Conservation (phyloP, 495 filamentous ascomycete species). For the Neurospora terricola region DNA sequence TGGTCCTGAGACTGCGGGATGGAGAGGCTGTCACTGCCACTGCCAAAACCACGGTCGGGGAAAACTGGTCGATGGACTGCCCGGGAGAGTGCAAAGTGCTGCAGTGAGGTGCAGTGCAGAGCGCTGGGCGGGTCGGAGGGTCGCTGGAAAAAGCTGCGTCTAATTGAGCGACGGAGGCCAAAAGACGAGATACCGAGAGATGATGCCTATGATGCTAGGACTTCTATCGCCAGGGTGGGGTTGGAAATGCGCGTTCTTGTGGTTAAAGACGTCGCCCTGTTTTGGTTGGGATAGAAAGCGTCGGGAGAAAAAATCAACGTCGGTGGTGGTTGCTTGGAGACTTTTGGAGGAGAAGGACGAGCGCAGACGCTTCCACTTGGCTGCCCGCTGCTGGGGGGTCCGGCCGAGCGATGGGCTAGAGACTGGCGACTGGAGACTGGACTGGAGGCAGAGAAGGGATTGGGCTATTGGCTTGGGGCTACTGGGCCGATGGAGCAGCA, state of each 20-base stretch:
- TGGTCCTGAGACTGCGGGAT: constrained; percentile 5
- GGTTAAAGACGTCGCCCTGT: constrained; percentile 15
- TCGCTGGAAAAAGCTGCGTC: constrained; percentile 14
- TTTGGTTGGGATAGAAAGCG: constrained; percentile 13
- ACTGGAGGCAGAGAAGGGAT: background rate
- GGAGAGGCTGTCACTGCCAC: constrained; percentile 7
- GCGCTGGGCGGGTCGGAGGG: constrained; percentile 10
- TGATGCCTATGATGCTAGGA: constrained; percentile 15
- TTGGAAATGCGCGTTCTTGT: constrained; percentile 13
- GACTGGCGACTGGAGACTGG: background rate
- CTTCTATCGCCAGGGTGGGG: constrained; percentile 17
- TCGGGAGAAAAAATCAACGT: constrained; percentile 18
- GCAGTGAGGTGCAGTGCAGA: constrained; percentile 8
- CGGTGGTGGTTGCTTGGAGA: constrained; percentile 18
- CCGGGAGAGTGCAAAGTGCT: constrained; percentile 1
- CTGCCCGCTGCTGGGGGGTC: background rate
- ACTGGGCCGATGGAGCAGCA: background rate
- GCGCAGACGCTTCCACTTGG: background rate
- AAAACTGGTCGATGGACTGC: constrained; percentile 10
- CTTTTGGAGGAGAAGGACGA: constrained; percentile 19
- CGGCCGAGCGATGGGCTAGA: background rate
- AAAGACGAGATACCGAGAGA: constrained; percentile 7
- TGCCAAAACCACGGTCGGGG: constrained; percentile 18
- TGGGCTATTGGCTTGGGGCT: background rate
- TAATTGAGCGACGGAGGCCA: constrained; percentile 12